These are phyloP conservation scores for Rhizopogon vulgaris DNA, from an alignment of 768 basidiomycete genomes.

Conservation along the genomic window DNA sequence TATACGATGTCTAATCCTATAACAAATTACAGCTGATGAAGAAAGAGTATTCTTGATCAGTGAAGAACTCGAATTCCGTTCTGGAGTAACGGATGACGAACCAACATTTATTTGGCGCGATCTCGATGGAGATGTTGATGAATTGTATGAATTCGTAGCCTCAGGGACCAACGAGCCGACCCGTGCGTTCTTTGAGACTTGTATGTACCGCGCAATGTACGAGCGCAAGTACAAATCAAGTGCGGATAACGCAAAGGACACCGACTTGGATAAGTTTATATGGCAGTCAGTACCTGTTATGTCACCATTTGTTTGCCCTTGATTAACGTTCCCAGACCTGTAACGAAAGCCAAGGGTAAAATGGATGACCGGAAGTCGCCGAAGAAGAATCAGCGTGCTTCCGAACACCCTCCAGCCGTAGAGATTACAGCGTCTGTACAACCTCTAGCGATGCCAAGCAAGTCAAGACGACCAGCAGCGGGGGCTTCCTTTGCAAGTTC, in stretches of 20 bases:
- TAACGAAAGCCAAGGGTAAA: constrained; percentile 16
- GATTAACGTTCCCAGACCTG: constrained; percentile 12
- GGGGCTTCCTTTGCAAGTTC: constrained; percentile 14
- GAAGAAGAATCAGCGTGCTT: constrained; percentile 4
- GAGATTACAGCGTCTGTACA: constrained; percentile 6
- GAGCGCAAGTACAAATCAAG: constrained; percentile 81
- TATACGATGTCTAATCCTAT: constrained; percentile 3
- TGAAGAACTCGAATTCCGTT: constrained; percentile 82
- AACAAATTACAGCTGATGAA: constrained; percentile 65
- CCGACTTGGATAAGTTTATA: constrained; percentile 73
- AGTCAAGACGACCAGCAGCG: constrained; percentile 6
- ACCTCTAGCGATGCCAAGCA: constrained; percentile 9
- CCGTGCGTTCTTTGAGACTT: constrained; percentile 83
- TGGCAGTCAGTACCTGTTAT: constrained; percentile 58
- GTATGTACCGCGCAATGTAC: constrained; percentile 95
- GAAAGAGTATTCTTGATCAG: constrained; percentile 90
- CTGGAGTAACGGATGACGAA: constrained; percentile 67
- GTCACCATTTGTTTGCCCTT: background rate
- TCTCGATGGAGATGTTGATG: constrained; percentile 85
- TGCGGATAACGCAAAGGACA: constrained; percentile 62
- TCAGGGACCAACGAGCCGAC: constrained; percentile 70
- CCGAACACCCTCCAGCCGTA: constrained; percentile 3
- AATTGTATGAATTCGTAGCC: constrained; percentile 90
- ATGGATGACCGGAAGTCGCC: constrained; percentile 9
- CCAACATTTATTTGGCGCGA: constrained; percentile 90